These are phyloP conservation scores for Ceratobasidium papillatum DNA, from an alignment of 1,284 basidiomycete species.

Conservation along the genomic window DNA sequence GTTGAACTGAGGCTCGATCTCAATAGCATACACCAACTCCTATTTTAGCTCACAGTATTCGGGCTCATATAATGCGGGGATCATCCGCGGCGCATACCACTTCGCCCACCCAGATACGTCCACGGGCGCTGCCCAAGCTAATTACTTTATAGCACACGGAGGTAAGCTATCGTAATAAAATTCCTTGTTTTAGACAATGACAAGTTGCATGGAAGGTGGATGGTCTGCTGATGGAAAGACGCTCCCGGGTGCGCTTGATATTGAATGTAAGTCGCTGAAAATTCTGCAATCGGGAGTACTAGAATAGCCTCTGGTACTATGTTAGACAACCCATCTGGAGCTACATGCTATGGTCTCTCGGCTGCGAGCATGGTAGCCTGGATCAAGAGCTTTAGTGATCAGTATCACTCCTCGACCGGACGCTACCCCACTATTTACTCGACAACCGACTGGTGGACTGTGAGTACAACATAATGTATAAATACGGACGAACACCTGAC, in stretches of 20 bases:
- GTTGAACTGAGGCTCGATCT: neutral
- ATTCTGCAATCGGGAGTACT: conserved; percentile 51
- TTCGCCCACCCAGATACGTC: conserved; percentile 65
- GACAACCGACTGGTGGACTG: conserved; percentile 71
- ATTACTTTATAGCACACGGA: conserved; percentile 67
- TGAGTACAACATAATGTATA: neutral
- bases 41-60: conserved; percentile 62
- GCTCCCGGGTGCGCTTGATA: conserved; percentile 69
- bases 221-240: conserved; percentile 69
- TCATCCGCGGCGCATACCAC: conserved; percentile 69
- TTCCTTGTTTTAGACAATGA: neutral
- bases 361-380: conserved; percentile 66
- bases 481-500: neutral
- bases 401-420: conserved; percentile 62
- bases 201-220: conserved; percentile 61
- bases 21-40: conserved; percentile 52
- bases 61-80: conserved; percentile 63
- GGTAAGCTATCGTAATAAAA: conserved; percentile 59
- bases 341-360: conserved; percentile 64
- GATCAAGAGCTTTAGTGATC: conserved; percentile 68
- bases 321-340: conserved; percentile 44
- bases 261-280: conserved; percentile 58
- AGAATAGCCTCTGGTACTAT: neutral
- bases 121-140: conserved; percentile 64
- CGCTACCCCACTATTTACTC: conserved; percentile 65